Evolutionary conservation across 2,329 filamentous ascomycete species (phyloP), one percentile per base, ranked within the genome.

Genomic region (Monilinia polystroma): DNA sequence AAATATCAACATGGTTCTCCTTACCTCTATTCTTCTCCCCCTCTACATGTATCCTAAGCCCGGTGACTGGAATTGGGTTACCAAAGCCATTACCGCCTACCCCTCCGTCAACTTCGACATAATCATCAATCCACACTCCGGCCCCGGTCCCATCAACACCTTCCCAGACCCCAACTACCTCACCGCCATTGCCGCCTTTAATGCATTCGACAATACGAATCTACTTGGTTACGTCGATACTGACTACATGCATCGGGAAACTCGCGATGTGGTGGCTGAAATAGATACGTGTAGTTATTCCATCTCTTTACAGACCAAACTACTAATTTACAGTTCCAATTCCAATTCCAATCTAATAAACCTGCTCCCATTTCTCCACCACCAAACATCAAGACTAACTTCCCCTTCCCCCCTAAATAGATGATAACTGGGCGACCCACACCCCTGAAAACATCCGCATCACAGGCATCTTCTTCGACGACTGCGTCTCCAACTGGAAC

Each of bases 401-500:
- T 4, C 14, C 12, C 2, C 32, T 20, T 8, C 11, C 2, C 3
- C n/a, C 11, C 38, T 14, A 2, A 32, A 38, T 11, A 64, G 63
- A 64, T 23, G 51, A 58, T 7, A 20, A 26, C 53, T 64, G 63
- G 63, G 16, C 43, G 16, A 41, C 26, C 2, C 26, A 58, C 52
- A 7, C 38, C 0, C 1, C 12, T 18, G 11, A 38, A 18, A 29
- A 47, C 11, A 51, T 58, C 20, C 41, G 29, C 2, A 38, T 64
- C 12, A 4, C 7, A 1, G 63, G 63, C 14, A 56, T 64, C 12
- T 64, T 64, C 53, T 57, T 64, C 53, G 53, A 64, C 32, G 52
- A 58, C 29, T 23, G 32, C 26, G 26, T 58, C 26, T 14, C 26
- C 3, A 35, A 29, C n/a, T 57, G 41, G 38, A 51, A 32, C 10